Evolutionary conservation across 441 rosid genomes (phyloP).

Genomic region (Gossypium trilobum): DNA sequence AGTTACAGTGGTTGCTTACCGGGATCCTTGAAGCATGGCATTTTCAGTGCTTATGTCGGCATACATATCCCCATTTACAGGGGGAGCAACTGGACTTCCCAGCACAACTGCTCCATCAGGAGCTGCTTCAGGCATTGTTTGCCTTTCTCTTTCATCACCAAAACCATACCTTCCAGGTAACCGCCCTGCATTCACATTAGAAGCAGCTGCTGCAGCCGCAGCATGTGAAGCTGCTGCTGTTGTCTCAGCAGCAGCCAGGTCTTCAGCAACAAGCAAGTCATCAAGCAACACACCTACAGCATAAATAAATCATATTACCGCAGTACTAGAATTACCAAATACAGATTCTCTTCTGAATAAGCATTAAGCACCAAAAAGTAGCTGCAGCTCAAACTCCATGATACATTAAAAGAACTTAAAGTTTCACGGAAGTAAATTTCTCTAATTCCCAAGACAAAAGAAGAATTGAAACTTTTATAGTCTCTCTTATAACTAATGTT

Average conservation of each 20-base stretch:
- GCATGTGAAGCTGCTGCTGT: conserved; percentile 85
- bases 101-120: conserved; percentile 86
- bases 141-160: conserved; percentile 68
- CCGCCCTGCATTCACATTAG: conserved; percentile 49
- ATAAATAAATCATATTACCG: conserved; percentile 12
- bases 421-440: not conserved
- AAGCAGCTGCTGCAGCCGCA: conserved; percentile 74
- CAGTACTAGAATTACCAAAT: conserved; percentile 2
- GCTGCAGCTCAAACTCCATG: not conserved
- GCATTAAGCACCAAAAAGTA: not conserved
- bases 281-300: conserved; percentile 82
- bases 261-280: conserved; percentile 92
- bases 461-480: not conserved
- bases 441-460: not conserved
- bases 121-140: conserved; percentile 44
- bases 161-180: conserved; percentile 67
- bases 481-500: not conserved
- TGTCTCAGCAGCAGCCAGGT: conserved; percentile 84
- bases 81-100: conserved; percentile 90
- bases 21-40: conserved; percentile 63
- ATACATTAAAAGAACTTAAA: not conserved
- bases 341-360: not conserved
- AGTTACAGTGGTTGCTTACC: conserved; percentile 37
- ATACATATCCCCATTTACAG: conserved; percentile 79
- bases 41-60: conserved; percentile 91